Evolutionary conservation across 202 grass and related monocot species (phyloP).

Genomic region (Saccharum hybrid): DNA sequence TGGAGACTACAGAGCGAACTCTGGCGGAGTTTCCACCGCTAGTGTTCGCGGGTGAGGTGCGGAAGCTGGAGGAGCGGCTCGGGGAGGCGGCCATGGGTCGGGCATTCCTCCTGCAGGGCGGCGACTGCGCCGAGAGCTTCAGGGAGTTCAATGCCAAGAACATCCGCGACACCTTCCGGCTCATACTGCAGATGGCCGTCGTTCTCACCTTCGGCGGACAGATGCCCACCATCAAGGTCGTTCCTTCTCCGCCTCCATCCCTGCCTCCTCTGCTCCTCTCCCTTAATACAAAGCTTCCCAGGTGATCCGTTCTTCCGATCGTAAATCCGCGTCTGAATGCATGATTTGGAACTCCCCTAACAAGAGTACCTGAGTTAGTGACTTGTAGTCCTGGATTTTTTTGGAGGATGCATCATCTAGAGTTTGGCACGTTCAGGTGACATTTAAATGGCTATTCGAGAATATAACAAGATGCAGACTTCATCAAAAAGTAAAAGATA

Average conservation of each 20-base stretch:
- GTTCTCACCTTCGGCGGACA: conserved; percentile 69
- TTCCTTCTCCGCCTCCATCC: background rate
- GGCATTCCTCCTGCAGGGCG: conserved; percentile 72
- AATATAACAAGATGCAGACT: background rate
- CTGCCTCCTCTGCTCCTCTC: background rate
- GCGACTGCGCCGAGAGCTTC: conserved; percentile 84
- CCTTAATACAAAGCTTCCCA: background rate
- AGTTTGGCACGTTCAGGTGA: background rate
- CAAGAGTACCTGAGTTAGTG: background rate
- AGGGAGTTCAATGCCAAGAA: conserved; percentile 65
- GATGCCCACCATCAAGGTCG: conserved; percentile 74
- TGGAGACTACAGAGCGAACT: conserved; percentile 37
- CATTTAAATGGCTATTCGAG: conserved; percentile 9
- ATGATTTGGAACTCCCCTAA: background rate
- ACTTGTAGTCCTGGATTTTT: background rate
- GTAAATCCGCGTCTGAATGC: background rate
- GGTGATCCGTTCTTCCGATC: background rate
- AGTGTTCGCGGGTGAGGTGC: conserved; percentile 69
- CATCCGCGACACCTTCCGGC: conserved; percentile 68
- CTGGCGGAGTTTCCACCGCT: conserved; percentile 57
- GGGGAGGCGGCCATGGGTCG: conserved; percentile 62
- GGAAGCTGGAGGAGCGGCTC: conserved; percentile 72
- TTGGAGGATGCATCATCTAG: background rate
- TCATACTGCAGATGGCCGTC: conserved; percentile 72
- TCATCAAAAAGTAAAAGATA: background rate